Conservation (phyloP, 2,329 filamentous ascomycete genomes). For the Pseudopyrenochaeta lycopersici region DNA sequence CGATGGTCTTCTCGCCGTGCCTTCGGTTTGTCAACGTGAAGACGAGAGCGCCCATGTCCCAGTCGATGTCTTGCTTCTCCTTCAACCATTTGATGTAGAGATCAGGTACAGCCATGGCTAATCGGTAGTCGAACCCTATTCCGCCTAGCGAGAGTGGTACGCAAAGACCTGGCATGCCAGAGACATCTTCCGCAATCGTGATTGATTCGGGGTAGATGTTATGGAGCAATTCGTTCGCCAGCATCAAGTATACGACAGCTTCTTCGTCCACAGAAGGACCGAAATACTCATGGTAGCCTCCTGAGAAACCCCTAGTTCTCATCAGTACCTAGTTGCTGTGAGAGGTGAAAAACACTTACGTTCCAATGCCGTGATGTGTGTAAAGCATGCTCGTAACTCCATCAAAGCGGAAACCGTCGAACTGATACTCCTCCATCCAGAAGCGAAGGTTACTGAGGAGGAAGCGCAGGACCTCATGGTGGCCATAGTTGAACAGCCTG, state of each 20-base stretch:
- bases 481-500: constrained; percentile 95
- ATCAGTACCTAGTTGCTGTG: constrained; percentile 25
- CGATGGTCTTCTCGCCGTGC: constrained; percentile 97
- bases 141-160: constrained; percentile 85
- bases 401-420: constrained; percentile 97
- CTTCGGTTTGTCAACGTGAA: constrained; percentile 91
- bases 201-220: constrained; percentile 86
- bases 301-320: constrained; percentile 81
- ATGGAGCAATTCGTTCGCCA: constrained; percentile 96
- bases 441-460: constrained; percentile 93
- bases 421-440: constrained; percentile 98
- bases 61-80: constrained; percentile 87
- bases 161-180: constrained; percentile 97
- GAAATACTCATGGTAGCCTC: constrained; percentile 98
- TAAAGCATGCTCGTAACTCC: constrained; percentile 99
- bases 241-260: constrained; percentile 91
- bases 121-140: constrained; percentile 94
- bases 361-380: constrained; percentile 93
- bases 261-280: constrained; percentile 89
- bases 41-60: constrained; percentile 86
- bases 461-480: constrained; percentile 94
- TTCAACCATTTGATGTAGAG: constrained; percentile 99
- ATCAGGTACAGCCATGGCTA: constrained; percentile 97
- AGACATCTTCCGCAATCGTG: constrained; percentile 96
- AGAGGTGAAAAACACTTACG: constrained; percentile 65